A percentile compares a stretch with the other conserved stretches of the same genome.
phyloP scores from a whole-genome alignment of 192 early-diverging fungal species.

The Backusella macrospora region DNA sequence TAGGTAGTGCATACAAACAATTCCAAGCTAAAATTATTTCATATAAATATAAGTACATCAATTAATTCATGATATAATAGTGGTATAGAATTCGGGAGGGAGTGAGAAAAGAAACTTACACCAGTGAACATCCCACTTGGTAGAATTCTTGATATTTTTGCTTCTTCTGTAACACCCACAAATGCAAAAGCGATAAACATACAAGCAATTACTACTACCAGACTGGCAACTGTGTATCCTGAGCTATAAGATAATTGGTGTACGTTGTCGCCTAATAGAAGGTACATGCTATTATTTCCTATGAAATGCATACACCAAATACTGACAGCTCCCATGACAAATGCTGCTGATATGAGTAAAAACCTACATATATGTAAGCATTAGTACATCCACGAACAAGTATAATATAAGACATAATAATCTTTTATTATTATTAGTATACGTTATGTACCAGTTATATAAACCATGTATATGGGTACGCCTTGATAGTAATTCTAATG shows the following conservation, averaged over 20 bases:
- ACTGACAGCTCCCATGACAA: constrained; percentile 45
- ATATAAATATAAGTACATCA: not conserved
- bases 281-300: constrained; percentile 39
- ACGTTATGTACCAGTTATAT: constrained; percentile 32
- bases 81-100: too few relatives aligned
- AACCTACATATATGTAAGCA: constrained; percentile 23
- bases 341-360: constrained; percentile 36
- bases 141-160: constrained; percentile 34
- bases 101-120: constrained; percentile 19
- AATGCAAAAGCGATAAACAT: constrained; percentile 39
- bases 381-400: not conserved
- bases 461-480: constrained; percentile 37
- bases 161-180: constrained; percentile 41
- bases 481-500: constrained; percentile 43
- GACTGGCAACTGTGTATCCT: constrained; percentile 39
- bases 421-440: not conserved
- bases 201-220: constrained; percentile 36
- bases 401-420: not conserved
- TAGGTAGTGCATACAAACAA: constrained; percentile 45
- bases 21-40: constrained; percentile 28
- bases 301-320: constrained; percentile 53
- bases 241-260: constrained; percentile 36
- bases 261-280: not conserved
- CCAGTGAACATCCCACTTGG: constrained; percentile 41
- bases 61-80: not conserved